These are phyloP conservation scores for Sporothrix brunneoviolacea DNA, from an alignment of 2,329 filamentous ascomycete genomes.

Conservation along the genomic window DNA sequence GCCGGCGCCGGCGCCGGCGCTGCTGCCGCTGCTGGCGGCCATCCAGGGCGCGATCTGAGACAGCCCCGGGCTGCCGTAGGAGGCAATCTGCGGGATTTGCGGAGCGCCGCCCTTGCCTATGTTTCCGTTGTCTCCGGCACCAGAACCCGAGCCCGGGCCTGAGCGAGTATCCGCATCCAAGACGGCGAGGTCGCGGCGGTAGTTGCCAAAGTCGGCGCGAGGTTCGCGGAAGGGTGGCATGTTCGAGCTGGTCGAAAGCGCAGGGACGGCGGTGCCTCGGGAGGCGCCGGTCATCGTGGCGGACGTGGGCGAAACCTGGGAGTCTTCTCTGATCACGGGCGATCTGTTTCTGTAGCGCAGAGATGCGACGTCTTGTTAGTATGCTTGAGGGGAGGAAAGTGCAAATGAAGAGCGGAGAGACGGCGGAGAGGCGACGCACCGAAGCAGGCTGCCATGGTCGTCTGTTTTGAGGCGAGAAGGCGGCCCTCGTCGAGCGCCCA, in stretches of 20 bases:
- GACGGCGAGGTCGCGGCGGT: slow-evolving; percentile 64
- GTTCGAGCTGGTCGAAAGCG: slow-evolving; percentile 36
- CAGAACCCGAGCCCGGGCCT: neutral
- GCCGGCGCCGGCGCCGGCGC: slow-evolving; percentile 20
- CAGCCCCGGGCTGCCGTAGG: slow-evolving; percentile 45
- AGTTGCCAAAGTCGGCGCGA: slow-evolving; percentile 58
- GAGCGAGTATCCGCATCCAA: slow-evolving; percentile 38
- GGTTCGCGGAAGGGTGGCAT: slow-evolving; percentile 48
- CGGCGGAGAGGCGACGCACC: slow-evolving; percentile 25
- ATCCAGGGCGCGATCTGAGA: slow-evolving; percentile 56
- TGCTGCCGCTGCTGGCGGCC: slow-evolving; percentile 31
- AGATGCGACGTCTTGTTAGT: no score
- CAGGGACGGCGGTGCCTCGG: slow-evolving; percentile 33
- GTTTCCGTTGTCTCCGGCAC: no score
- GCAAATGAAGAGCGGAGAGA: neutral
- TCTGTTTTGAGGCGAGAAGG: slow-evolving; percentile 50
- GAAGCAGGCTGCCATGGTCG: slow-evolving; percentile 38
- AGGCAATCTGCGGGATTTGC: slow-evolving; percentile 53
- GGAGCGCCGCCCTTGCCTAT: slow-evolving; percentile 39
- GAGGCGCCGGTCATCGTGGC: slow-evolving; percentile 33
- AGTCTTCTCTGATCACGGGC: slow-evolving; percentile 27
- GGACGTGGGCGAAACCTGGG: slow-evolving; percentile 45
- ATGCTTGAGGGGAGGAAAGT: neutral
- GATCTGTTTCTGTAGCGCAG: slow-evolving; percentile 14
- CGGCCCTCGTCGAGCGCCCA: slow-evolving; percentile 29